phyloP scores from a whole-genome alignment of 2,329 filamentous ascomycete genomes.

The Epichloe festucae region DNA sequence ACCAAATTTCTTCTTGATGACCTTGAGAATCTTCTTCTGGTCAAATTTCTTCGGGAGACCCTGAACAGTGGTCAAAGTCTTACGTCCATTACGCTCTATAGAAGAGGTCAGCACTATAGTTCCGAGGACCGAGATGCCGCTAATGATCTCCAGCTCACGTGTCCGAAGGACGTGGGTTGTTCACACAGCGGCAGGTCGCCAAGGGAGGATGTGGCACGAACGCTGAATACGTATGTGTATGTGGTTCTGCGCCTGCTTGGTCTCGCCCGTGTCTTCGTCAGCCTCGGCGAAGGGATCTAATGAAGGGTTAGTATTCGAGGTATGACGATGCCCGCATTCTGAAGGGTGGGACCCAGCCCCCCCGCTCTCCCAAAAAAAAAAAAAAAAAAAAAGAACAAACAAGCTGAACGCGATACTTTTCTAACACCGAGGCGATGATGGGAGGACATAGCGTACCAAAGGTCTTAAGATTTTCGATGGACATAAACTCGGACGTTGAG shows the following conservation, averaged over 20 bases:
- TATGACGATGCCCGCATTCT: constrained; percentile 13
- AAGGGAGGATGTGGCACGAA: constrained; percentile 35
- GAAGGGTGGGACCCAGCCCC: not conserved
- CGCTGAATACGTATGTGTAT: constrained; percentile 99
- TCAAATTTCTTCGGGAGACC: constrained; percentile 98
- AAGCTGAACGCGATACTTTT: not conserved
- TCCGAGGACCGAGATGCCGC: not conserved
- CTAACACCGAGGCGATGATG: not conserved
- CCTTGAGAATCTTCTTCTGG: constrained; percentile 99
- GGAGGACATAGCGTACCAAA: constrained; percentile 50
- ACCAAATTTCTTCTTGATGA: constrained; percentile 99
- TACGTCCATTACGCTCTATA: constrained; percentile 98
- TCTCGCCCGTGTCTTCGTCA: constrained; percentile 97
- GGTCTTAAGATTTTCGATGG: constrained; percentile 97
- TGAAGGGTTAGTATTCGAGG: not conserved
- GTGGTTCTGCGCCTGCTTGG: constrained; percentile 91
- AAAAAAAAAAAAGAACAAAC: too few relatives aligned
- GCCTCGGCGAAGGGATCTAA: constrained; percentile 99
- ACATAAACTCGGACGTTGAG: constrained; percentile 80
- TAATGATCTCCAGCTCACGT: constrained; percentile 2
- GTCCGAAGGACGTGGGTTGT: not conserved
- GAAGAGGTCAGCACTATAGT: constrained; percentile 25
- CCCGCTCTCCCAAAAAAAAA: not conserved
- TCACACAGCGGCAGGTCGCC: not conserved
- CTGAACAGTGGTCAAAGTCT: constrained; percentile 99